Evolutionary conservation across 768 basidiomycete species (phyloP).

Genomic region (Boletus fagicola): DNA sequence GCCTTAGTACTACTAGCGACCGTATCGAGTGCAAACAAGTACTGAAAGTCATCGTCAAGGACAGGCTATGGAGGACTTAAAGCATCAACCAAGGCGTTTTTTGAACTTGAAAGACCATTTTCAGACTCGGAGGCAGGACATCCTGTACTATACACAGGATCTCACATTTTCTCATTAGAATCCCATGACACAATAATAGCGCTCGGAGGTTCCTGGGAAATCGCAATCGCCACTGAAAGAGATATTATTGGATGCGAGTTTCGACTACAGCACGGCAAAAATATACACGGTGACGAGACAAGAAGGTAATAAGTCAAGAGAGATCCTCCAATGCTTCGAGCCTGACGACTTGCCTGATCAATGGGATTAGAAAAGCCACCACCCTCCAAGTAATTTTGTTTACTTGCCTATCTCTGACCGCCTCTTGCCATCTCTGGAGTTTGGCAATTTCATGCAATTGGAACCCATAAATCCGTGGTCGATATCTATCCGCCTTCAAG

Average conservation of each 20-base stretch:
- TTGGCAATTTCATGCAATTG: slow-evolving; percentile 92
- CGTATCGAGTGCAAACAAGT: slow-evolving; percentile 2
- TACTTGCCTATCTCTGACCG: slow-evolving; percentile 74
- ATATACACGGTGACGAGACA: slow-evolving; percentile 1
- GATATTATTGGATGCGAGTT: background rate
- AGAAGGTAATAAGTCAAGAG: slow-evolving; percentile 17
- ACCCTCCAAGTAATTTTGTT: background rate
- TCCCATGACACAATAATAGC: background rate
- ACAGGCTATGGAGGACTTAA: background rate
- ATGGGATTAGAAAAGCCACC: slow-evolving; percentile 7
- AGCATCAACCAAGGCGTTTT: background rate
- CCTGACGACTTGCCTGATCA: slow-evolving; percentile 44
- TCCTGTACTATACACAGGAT: background rate
- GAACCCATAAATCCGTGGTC: slow-evolving; percentile 96
- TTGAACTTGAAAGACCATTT: no score
- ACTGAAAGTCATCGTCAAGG: background rate
- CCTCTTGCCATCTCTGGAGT: slow-evolving; percentile 95
- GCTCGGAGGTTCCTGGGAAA: background rate
- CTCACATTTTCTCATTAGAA: background rate
- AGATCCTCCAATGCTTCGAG: slow-evolving; percentile 47
- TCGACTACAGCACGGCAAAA: slow-evolving; percentile 9
- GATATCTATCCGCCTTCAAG: slow-evolving; percentile 86
- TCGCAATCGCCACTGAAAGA: background rate
- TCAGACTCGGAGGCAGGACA: background rate
- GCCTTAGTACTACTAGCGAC: background rate